Evolutionary conservation across 257 asterid species (phyloP).

Genomic region (Eustoma russellianum): DNA sequence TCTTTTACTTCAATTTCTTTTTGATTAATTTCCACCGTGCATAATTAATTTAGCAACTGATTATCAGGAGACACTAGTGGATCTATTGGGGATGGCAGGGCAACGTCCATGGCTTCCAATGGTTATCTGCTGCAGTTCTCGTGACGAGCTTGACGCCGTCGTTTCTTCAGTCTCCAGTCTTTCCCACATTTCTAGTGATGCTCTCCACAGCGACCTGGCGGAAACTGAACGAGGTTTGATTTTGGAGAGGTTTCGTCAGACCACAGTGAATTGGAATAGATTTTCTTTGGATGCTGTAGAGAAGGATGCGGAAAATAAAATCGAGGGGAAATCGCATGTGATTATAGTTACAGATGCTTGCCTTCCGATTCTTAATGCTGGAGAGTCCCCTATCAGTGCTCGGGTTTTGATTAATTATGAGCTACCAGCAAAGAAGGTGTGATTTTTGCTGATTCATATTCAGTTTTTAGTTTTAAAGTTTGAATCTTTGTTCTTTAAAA

Average conservation of each 20-base stretch:
- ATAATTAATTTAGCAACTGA: conserved; percentile 3
- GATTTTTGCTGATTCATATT: background rate
- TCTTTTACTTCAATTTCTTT: background rate
- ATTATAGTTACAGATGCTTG: conserved; percentile 84
- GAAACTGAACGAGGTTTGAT: conserved; percentile 66
- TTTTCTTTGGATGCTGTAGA: conserved; percentile 34
- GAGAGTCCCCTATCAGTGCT: conserved; percentile 53
- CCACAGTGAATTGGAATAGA: conserved; percentile 59
- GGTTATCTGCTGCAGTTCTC: conserved; percentile 78
- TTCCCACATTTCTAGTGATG: conserved; percentile 42
- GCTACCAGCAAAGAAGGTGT: conserved; percentile 75
- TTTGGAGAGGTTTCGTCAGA: too few species aligned
- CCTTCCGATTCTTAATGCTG: conserved; percentile 63
- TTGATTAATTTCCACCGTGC: background rate
- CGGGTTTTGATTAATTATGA: conserved; percentile 79
- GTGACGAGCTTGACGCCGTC: conserved; percentile 86
- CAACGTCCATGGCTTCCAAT: conserved; percentile 59
- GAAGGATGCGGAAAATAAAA: conserved; percentile 31
- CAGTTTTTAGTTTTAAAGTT: too few species aligned
- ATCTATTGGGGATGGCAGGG: conserved; percentile 69
- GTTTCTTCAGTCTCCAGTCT: conserved; percentile 49
- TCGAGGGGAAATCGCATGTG: conserved; percentile 52
- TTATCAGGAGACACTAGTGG: conserved; percentile 62
- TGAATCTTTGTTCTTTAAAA: too few species aligned
- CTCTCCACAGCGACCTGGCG: conserved; percentile 79